These are phyloP conservation scores for Penicillium carneum DNA, from an alignment of 2,329 filamentous ascomycete genomes.

Conservation along the genomic window DNA sequence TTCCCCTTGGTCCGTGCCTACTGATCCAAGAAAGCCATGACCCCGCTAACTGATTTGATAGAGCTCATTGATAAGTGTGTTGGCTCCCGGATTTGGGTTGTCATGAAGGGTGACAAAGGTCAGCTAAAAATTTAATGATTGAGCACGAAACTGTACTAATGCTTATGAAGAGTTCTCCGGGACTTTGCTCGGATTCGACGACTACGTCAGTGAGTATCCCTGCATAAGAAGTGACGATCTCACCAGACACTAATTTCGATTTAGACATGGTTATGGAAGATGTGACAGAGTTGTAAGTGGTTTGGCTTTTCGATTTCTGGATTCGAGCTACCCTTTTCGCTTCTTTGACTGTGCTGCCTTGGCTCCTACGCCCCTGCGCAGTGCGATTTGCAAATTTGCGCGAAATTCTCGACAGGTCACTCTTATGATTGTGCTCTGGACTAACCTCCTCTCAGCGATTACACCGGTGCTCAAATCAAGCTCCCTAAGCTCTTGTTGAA, in stretches of 20 bases:
- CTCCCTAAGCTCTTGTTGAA: slow-evolving; percentile 94
- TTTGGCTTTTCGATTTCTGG: not conserved
- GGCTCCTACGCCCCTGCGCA: not conserved
- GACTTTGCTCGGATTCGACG: slow-evolving; percentile 92
- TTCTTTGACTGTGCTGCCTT: not conserved
- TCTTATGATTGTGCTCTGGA: not conserved
- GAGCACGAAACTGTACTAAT: slow-evolving; percentile 23
- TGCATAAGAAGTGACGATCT: slow-evolving; percentile 17
- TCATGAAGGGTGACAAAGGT: slow-evolving; percentile 99
- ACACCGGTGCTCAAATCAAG: slow-evolving; percentile 84
- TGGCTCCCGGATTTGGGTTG: slow-evolving; percentile 95
- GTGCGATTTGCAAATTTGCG: not conserved
- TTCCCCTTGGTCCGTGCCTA: slow-evolving; percentile 68
- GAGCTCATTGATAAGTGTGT: slow-evolving; percentile 99
- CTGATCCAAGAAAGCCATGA: slow-evolving; percentile 18
- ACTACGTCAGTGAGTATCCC: slow-evolving; percentile 92
- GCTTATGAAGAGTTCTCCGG: slow-evolving; percentile 81
- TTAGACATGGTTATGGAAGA: slow-evolving; percentile 97
- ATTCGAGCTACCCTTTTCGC: not conserved
- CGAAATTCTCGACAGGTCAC: too few relatives aligned
- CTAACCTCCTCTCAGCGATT: slow-evolving; percentile 70
- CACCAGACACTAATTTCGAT: slow-evolving; percentile 17
- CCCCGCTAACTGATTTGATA: slow-evolving; percentile 52
- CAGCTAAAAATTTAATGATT: slow-evolving; percentile 31
- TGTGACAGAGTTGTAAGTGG: slow-evolving; percentile 87